Evolutionary conservation across 75 land plant genomes (phyloP).

Genomic region (Pinus albicaulis): DNA sequence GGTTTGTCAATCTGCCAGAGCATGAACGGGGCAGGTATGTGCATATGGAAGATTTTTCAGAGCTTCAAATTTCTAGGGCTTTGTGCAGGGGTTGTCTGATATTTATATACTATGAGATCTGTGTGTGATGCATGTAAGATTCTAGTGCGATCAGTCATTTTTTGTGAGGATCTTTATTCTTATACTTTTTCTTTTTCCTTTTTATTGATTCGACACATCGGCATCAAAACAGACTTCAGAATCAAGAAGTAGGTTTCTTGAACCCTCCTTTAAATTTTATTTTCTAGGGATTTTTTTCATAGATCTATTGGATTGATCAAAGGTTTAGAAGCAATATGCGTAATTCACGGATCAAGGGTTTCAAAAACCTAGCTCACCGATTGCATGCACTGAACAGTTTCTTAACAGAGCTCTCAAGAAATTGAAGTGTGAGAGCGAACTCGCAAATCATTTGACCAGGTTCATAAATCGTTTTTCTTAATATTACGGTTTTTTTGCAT

Average conservation of each 20-base stretch:
- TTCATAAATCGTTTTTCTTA: slow-evolving; percentile 4
- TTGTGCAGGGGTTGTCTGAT: background rate
- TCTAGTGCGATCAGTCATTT: no score
- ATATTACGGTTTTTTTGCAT: background rate
- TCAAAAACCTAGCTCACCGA: background rate
- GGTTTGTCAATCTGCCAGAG: slow-evolving; percentile 44
- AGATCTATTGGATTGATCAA: background rate
- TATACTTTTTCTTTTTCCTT: no score
- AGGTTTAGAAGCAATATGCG: background rate
- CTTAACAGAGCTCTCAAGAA: slow-evolving; percentile 36
- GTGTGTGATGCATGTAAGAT: background rate
- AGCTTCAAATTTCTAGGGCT: background rate
- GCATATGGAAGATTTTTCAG: background rate
- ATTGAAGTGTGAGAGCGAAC: slow-evolving; percentile 45
- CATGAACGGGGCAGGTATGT: slow-evolving; percentile 48
- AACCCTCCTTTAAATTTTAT: background rate
- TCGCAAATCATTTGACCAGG: slow-evolving; percentile 46
- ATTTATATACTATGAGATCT: background rate
- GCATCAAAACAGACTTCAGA: background rate
- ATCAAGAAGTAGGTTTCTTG: slow-evolving; percentile 4
- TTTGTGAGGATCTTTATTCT: no score
- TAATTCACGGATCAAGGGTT: no score
- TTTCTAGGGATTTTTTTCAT: background rate
- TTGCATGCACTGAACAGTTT: slow-evolving; percentile 23
- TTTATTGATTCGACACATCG: background rate